Conservation (phyloP, 2,329 filamentous ascomycete species). For the Curvularia hawaiiensis region DNA sequence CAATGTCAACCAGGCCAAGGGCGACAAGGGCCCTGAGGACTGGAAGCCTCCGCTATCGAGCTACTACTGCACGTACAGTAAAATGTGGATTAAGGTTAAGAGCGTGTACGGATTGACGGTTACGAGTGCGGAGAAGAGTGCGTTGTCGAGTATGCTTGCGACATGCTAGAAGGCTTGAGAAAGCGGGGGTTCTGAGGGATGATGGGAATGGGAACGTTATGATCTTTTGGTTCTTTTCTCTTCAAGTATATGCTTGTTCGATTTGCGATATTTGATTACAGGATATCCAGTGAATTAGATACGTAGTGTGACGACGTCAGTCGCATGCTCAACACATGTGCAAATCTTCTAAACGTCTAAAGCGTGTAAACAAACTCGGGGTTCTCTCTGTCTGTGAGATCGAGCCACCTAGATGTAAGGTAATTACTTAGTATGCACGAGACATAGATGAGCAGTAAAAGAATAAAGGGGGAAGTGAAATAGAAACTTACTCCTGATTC, state of each 20-base stretch:
- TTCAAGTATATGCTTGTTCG: background rate
- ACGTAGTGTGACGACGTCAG: background rate
- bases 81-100: slow-evolving; percentile 81
- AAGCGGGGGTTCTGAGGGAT: background rate
- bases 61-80: slow-evolving; percentile 80
- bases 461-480: background rate
- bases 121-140: slow-evolving; percentile 73
- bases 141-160: slow-evolving; percentile 67
- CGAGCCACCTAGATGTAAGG: slow-evolving; percentile 53
- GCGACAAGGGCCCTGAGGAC: slow-evolving; percentile 73
- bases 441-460: background rate
- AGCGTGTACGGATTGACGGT: slow-evolving; percentile 70
- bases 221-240: background rate
- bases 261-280: background rate
- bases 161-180: slow-evolving; percentile 57
- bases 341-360: slow-evolving; percentile 25
- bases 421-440: background rate
- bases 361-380: slow-evolving; percentile 65
- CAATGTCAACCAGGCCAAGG: slow-evolving; percentile 73
- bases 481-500: slow-evolving; percentile 63
- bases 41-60: slow-evolving; percentile 69
- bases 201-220: background rate
- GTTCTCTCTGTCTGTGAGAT: slow-evolving; percentile 71
- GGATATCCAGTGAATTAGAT: background rate
- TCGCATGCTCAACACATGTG: background rate